Conservation (phyloP, 257 asterid species). For the Ehretia macrophylla region DNA sequence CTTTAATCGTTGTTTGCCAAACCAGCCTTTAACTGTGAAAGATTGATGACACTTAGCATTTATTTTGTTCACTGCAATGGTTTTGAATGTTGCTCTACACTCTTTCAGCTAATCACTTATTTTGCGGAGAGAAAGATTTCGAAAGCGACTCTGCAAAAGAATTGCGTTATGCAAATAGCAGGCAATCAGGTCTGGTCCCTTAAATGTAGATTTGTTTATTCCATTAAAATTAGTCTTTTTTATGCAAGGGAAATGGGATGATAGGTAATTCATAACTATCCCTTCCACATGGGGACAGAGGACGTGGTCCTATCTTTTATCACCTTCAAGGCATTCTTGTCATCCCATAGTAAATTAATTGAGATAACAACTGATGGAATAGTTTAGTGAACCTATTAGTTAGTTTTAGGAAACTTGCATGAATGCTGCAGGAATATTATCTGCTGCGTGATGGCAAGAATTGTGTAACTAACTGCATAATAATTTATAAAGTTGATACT, state of each 20-base stretch:
- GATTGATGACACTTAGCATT: neutral
- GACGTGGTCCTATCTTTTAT: too few species aligned
- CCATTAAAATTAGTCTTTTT: neutral
- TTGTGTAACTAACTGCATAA: too few species aligned
- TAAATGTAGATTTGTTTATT: neutral
- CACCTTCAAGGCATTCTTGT: too few species aligned
- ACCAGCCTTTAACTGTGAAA: neutral
- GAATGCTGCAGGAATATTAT: too few species aligned
- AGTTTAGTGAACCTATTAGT: too few species aligned
- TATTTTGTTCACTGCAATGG: neutral
- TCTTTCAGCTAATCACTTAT: slow-evolving; percentile 54
- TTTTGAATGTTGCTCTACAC: neutral
- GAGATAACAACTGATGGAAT: too few species aligned
- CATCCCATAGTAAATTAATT: too few species aligned
- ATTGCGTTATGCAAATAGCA: slow-evolving; percentile 62
- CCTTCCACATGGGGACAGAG: too few species aligned
- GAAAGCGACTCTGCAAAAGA: slow-evolving; percentile 56
- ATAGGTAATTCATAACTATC: neutral
- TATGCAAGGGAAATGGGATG: neutral
- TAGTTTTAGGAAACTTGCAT: too few species aligned
- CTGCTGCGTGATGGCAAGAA: too few species aligned
- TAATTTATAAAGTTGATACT: too few species aligned
- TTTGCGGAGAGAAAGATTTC: slow-evolving; percentile 76
- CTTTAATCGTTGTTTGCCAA: too few species aligned
- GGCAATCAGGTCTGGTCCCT: slow-evolving; percentile 55